A percentile compares a stretch with the other conserved stretches of the same genome.
phyloP scores from a whole-genome alignment of 331 rosid species.

The Ulmus americana region DNA sequence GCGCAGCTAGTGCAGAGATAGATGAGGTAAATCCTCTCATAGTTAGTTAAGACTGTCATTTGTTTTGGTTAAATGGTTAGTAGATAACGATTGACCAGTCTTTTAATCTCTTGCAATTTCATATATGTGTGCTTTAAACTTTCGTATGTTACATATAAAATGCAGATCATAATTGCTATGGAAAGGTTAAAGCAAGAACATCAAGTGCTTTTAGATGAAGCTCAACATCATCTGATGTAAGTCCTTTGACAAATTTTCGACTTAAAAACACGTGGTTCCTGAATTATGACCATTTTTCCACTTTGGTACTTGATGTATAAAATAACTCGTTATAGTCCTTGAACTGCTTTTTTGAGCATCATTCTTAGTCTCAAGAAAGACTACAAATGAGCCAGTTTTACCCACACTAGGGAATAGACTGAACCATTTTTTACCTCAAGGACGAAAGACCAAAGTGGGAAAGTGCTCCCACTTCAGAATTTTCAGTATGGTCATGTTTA shows the following conservation, averaged over 20 bases:
- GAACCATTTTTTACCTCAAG: too few relatives aligned
- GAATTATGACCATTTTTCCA: not conserved
- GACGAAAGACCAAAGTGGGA: too few relatives aligned
- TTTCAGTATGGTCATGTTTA: not conserved
- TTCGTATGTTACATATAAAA: slow-evolving; percentile 14
- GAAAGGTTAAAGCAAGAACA: slow-evolving; percentile 71
- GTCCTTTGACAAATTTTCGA: slow-evolving; percentile 20
- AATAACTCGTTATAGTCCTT: too few relatives aligned
- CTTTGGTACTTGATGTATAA: not conserved
- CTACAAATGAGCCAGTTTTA: too few relatives aligned
- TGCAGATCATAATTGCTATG: slow-evolving; percentile 81
- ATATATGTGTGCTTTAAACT: not conserved
- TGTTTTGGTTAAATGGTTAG: not conserved
- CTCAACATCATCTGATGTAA: slow-evolving; percentile 54
- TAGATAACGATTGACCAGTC: not conserved
- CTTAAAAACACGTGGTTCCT: not conserved
- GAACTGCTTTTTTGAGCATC: too few relatives aligned
- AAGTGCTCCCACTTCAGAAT: too few relatives aligned
- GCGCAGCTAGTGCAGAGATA: slow-evolving; percentile 89
- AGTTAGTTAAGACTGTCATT: not conserved
- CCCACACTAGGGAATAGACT: too few relatives aligned
- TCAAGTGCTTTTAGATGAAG: slow-evolving; percentile 50
- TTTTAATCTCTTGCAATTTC: not conserved
- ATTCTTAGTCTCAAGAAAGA: too few relatives aligned
- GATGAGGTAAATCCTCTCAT: slow-evolving; percentile 50